Base-by-base conservation (phyloP, 1,139 yeast species). In the Scheffersomyces segobiensis region DNA sequence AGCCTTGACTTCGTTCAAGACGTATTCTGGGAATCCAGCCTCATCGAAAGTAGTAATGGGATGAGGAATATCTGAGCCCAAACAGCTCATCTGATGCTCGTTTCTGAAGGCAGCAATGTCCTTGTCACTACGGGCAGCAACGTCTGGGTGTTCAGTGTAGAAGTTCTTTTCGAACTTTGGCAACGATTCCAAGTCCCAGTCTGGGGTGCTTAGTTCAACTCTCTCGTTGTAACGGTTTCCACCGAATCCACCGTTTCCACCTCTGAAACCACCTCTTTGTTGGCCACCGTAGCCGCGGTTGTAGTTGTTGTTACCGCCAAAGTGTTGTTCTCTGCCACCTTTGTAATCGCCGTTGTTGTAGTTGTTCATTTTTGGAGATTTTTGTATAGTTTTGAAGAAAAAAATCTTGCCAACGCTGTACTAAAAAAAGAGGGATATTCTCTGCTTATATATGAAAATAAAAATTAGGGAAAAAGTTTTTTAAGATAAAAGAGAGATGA, bases 11-110 rank as follows among this genome's bases (percentile, higher is more conserved):
- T 95, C 98, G 65, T 80, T 82, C 73, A 95, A 83, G 52, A 95
- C 98, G 72, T 95, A 93, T 67, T 87, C 91, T 64, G 98, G 98
- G 85, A 93, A 93, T 53, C 97, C 97, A 71, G 97, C 97, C 81
- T 95, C 98, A 66, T 95, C 97, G 71, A 95, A 95, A 55, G 85
- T 72, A 65, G 95, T 88, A 69, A 95, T 91, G 66, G 99, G 99
- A 80, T 92, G 91, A 66, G 99, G 99, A 68, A 95, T 91, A 67
- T 92, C 89, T 55, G 81, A 74, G 69, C 99, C 99, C 61, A 79
- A 73, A 65, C 91, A 84, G 62, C 89, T 88, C 98, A 95, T 95
- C 70, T 91, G 93, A 74, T 88, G 84, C 69, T 87, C 87, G 63
- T 84, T 83, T 81, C 99, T 89, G 82, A 93, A 95, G 53, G 79